Base-by-base conservation (phyloP, 306 rosid genomes). In the Echinosophora koreensis region DNA sequence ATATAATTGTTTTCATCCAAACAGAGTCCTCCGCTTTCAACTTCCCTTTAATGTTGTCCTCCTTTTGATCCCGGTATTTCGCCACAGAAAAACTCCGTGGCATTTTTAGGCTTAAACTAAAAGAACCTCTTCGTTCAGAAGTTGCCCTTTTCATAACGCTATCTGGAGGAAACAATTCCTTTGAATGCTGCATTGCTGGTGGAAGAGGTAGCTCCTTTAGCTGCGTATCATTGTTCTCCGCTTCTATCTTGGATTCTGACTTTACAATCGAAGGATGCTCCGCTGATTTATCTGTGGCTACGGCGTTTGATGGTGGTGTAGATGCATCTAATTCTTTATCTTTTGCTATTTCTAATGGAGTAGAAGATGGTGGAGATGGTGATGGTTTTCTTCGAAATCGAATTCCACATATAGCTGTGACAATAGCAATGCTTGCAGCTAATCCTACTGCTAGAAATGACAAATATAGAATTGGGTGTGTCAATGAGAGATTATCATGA, bases 1-100 rank as follows among this genome's bases (percentile, higher is more conserved):
- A 30, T 60, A 94, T 94, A 57, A 94, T 94, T 0, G 97, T 86
- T 76, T 91, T 94, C 90, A 85, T 90, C 98, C 98, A 94, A 27
- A 91, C 81, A 1, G 91, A 83, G 3, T 94, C 96, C 47, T 94
- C 96, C 13, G 60, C 3, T 69, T 87, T 87, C 37, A 67, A 15
- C 80, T 69, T 86, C 35, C 55, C 82, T 60, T 84, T 87, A 8
- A 34, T 57, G 3, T 63, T 66, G 0, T 35, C 81, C 69, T 56
- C 81, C 39, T 66, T 67, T 0, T 81, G 86, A 0, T 90, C 91
- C 78, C 78, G 52, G 3, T 59, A 59, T 59, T 15, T 82, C 2
- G 84, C 88, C 78, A 85, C 35, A 0, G 97, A 91, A 39, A 88
- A 30, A 67, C 88, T 89, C 57, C 96, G 81, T 0, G 91, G 88